phyloP scores from a whole-genome alignment of 2,329 filamentous ascomycete genomes.

The Trichoderma sp. region DNA sequence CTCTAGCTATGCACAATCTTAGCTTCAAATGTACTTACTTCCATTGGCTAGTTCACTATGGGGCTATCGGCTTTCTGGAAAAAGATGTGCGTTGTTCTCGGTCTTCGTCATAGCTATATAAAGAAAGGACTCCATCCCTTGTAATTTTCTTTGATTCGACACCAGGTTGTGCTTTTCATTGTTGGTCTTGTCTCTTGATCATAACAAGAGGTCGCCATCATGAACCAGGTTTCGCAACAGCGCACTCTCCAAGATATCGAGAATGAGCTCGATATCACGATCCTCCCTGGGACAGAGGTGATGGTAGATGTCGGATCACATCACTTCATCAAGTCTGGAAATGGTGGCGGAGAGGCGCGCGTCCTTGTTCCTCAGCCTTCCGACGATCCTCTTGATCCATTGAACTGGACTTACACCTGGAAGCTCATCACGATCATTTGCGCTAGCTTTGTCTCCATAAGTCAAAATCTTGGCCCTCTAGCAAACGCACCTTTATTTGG shows the following conservation, averaged over 20 bases:
- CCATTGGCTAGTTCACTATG: neutral
- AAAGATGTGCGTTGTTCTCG: neutral
- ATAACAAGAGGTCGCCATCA: neutral
- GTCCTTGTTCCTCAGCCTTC: slow-evolving; percentile 16
- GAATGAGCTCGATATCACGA: slow-evolving; percentile 15
- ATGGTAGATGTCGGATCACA: slow-evolving; percentile 5
- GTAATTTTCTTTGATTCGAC: neutral
- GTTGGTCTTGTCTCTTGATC: neutral
- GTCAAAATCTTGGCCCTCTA: slow-evolving; percentile 6
- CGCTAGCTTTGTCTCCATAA: neutral
- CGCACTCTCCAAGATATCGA: slow-evolving; percentile 8
- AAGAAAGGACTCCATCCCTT: neutral
- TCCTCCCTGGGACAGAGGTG: slow-evolving; percentile 10
- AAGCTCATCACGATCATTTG: slow-evolving; percentile 1
- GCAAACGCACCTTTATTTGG: slow-evolving; percentile 13
- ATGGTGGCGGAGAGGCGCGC: neutral
- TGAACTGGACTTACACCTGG: neutral
- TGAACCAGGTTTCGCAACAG: neutral
- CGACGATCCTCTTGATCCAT: neutral
- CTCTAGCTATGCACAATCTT: neutral
- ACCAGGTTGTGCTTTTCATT: neutral
- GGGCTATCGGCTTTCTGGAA: neutral
- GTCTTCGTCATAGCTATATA: neutral
- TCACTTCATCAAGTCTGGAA: slow-evolving; percentile 13
- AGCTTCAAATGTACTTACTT: neutral